Evolutionary conservation across 371 early-diverging fungal species (phyloP), one percentile per base, ranked within the genome.

Genomic region (Catenaria anguillulae): DNA sequence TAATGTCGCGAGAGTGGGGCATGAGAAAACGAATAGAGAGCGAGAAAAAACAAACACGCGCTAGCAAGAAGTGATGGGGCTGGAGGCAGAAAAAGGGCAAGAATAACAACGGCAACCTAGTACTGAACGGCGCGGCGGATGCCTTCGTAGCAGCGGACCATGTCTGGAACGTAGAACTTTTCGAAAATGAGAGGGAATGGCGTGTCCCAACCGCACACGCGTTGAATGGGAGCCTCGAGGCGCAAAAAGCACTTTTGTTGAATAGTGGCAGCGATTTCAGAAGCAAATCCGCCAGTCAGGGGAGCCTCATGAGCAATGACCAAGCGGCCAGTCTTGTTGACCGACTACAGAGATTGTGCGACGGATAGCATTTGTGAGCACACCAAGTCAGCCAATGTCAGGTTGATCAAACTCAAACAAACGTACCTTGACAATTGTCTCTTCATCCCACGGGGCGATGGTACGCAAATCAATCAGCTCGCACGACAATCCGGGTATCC

Each of bases 151-250:
- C 88, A 86, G 46, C 96, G 78, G 50, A 87, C 80, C 69, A 85
- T 84, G 60, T 83, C 84, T 2, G 98, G 98, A 61, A 95, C 80
- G 71, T 93, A 95, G 68, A 95, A 89, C 73, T 88, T 87, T 69
- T 97, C 98, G 75, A 82, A 95, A 13, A 85, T 80, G 24, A 97
- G 73, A 12, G 99, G 98, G 75, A 98, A 98, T 4, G 98, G 99
- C 19, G 90, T 86, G 71, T 93, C 94, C 75, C 85, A 87, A 1
- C 92, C 93, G 66, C 85, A 83, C 6, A 97, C 86, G 12, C 97
- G 79, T 66, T 82, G 80, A 35, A 90, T 81, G 45, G 96, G 96
- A 3, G 88, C 83, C 64, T 94, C 89, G 31, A 97, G 73, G 31
- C 85, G 70, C 59, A 85, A 69, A 70, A 89, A 91, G 68, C 88